These are phyloP conservation scores for Pneumocystis jirovecii DNA, from an alignment of 1,139 yeast species.

Conservation along the genomic window DNA sequence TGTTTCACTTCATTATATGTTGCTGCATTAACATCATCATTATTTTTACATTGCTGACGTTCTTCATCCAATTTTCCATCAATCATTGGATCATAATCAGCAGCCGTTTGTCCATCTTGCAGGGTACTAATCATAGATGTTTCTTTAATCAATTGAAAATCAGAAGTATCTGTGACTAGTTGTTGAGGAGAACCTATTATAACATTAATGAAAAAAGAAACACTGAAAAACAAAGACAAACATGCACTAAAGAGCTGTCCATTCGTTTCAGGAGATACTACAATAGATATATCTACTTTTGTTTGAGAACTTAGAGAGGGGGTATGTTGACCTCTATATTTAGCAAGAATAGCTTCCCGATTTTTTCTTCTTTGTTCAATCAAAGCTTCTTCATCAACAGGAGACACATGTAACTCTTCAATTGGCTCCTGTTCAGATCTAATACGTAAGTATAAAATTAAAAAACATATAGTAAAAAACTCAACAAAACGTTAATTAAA, in stretches of 20 bases:
- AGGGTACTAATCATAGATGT: background rate
- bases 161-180: background rate
- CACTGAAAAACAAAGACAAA: background rate
- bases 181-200: background rate
- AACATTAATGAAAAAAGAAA: background rate
- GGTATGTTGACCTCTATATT: conserved; percentile 5
- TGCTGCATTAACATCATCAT: background rate
- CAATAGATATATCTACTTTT: background rate
- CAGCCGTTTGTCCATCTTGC: conserved; percentile 9
- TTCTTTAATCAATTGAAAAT: background rate
- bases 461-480: background rate
- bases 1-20: background rate
- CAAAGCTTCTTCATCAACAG: conserved; percentile 7
- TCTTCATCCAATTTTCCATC: conserved; percentile 10
- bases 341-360: conserved; percentile 9
- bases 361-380: conserved; percentile 7
- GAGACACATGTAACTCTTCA: background rate
- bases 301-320: background rate
- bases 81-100: conserved; percentile 12
- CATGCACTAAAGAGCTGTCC: background rate
- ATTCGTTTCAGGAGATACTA: background rate
- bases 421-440: background rate
- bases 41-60: background rate
- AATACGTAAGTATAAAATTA: background rate
- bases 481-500: background rate